Base-by-base conservation (phyloP, 768 basidiomycete genomes). In the Pulveroboletus ravenelii region DNA sequence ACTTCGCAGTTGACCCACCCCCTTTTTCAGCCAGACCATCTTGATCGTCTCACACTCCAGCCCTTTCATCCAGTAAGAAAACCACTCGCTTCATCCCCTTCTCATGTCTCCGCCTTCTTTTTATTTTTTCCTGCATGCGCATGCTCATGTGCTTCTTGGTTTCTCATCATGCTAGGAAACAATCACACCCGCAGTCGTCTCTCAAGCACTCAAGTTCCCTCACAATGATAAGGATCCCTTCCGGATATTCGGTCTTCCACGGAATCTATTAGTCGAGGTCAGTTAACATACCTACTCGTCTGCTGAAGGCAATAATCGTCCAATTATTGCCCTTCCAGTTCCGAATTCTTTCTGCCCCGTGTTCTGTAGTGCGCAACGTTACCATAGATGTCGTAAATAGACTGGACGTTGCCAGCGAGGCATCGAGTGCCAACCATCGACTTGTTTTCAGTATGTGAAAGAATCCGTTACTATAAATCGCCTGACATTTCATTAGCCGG, bases 191-290 rank as follows among this genome's bases (percentile, higher is more conserved):
- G 60, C 64, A 6, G 68, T 72, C 40, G 58, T 76, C n/a, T 78
- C 77, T 5, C 68, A 74, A 52, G 74, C 77, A 3, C 67, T 77
- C 45, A 69, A 70, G 31, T 82, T 82, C 54, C 56, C 72, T 1
- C 60, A 69, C 5, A 60, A 72, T 1, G 74, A 75, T 23, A 73
- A 75, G 34, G 75, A 77, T 52, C 76, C 81, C 0, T 67, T 84
- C n/a, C 72, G 76, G 29, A 73, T 77, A 47, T 91, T 83, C 63
- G 91, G 91, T 38, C 64, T 90, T 14, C 89, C 91, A 0, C 80
- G 78, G 54, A 81, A 78, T 50, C 59, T 89, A 51, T 69, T 84
- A 29, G 70, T 89, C 45, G 91, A 93, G 73, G 89, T 89, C 38
- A 18, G 78, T 68, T 7, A 3, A 31, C 41, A n/a, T 44, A 10